Conservation (phyloP, 371 early-diverging fungal genomes). For the Actinomortierella ambigua region DNA sequence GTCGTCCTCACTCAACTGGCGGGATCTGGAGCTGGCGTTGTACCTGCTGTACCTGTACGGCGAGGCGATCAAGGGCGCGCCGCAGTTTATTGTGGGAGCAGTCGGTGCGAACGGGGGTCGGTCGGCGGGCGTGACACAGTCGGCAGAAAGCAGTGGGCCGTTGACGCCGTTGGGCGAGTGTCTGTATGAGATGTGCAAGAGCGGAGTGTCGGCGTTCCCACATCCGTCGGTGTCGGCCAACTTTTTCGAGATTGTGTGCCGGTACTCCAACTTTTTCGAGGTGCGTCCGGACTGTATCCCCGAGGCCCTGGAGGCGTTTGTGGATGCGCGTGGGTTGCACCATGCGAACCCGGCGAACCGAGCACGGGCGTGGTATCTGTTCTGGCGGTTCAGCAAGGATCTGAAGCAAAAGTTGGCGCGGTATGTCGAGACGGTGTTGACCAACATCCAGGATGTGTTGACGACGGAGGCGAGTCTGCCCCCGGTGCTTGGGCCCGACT, state of each 20-base stretch:
- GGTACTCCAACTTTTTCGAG: conserved; percentile 81
- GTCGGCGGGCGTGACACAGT: conserved; percentile 6
- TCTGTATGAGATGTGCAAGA: conserved; percentile 72
- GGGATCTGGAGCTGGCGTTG: conserved; percentile 82
- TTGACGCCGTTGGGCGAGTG: conserved; percentile 75
- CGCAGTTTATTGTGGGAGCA: conserved; percentile 54
- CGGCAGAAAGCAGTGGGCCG: conserved; percentile 14
- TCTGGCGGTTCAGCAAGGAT: conserved; percentile 85
- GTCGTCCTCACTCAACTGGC: conserved; percentile 60
- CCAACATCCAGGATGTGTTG: conserved; percentile 75
- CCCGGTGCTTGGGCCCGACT: conserved; percentile 24
- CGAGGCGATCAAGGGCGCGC: conserved; percentile 69
- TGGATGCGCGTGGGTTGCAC: conserved; percentile 82
- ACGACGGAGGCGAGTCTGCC: conserved; percentile 71
- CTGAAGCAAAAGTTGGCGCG: conserved; percentile 65
- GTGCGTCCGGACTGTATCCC: conserved; percentile 71
- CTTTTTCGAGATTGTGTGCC: conserved; percentile 79
- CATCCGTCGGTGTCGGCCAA: conserved; percentile 77
- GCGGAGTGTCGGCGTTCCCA: conserved; percentile 75
- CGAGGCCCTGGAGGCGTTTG: conserved; percentile 74
- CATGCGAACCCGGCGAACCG: conserved; percentile 74
- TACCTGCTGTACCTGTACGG: conserved; percentile 79
- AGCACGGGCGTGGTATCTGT: conserved; percentile 87
- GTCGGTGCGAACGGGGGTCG: conserved; percentile 48
- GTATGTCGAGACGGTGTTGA: conserved; percentile 71